These are phyloP conservation scores for Alternaria infectoria DNA, from an alignment of 2,329 filamentous ascomycete species.

Conservation along the genomic window DNA sequence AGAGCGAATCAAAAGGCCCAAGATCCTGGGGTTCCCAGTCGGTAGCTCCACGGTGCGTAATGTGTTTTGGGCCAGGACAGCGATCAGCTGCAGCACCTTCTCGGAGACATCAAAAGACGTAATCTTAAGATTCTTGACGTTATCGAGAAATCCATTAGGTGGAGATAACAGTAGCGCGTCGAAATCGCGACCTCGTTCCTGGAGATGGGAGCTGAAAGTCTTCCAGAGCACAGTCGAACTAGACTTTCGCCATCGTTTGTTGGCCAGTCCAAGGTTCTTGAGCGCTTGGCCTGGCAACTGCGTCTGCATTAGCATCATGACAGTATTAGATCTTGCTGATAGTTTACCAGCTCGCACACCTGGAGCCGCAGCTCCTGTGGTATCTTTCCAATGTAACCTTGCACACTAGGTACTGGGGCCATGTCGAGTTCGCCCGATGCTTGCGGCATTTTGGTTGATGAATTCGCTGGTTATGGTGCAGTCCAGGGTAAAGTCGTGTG, in stretches of 20 bases:
- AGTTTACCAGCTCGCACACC: background rate
- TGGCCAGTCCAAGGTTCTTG: background rate
- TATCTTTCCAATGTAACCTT: background rate
- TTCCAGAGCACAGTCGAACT: background rate
- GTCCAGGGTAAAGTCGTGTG: background rate
- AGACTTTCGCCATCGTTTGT: background rate
- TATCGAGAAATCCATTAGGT: background rate
- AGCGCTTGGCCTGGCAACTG: background rate
- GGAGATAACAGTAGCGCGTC: background rate
- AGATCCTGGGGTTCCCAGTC: background rate
- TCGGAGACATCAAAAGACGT: background rate
- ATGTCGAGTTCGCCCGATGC: background rate
- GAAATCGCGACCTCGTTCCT: background rate
- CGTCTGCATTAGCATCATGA: background rate
- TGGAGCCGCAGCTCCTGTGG: background rate
- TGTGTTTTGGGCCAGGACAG: background rate
- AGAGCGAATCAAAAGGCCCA: background rate
- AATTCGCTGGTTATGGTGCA: background rate
- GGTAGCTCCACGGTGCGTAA: background rate
- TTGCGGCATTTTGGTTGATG: background rate
- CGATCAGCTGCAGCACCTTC: background rate
- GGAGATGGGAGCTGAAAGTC: background rate
- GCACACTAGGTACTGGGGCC: background rate
- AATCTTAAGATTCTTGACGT: background rate
- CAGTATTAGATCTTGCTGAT: background rate